Evolutionary conservation across 495 filamentous ascomycete species (phyloP).

Genomic region (Penicillium soppii): DNA sequence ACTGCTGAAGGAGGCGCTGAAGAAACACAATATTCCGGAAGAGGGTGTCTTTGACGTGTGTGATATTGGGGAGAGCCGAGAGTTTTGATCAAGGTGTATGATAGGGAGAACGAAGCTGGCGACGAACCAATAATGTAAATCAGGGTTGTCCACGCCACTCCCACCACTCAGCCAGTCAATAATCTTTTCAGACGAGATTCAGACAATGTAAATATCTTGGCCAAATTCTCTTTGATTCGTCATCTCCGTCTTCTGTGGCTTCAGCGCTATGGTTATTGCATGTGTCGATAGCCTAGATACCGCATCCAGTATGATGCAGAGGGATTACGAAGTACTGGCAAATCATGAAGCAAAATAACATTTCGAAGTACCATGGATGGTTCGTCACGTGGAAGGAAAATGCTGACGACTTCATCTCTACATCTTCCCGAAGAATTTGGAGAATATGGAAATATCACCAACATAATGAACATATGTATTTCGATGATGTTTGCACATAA

Average conservation of each 20-base stretch:
- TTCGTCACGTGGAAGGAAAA: neutral
- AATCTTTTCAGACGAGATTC: too few relatives aligned
- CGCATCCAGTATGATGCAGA: too few relatives aligned
- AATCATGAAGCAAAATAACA: neutral
- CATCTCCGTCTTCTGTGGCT: too few relatives aligned
- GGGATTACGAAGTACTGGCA: too few relatives aligned
- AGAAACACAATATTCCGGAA: conserved; percentile 64
- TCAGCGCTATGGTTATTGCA: too few relatives aligned
- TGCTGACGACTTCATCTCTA: neutral
- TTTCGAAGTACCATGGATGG: neutral
- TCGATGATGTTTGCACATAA: neutral
- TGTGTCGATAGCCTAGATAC: too few relatives aligned
- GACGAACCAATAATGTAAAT: neutral
- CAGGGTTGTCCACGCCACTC: too few relatives aligned
- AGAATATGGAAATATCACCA: neutral
- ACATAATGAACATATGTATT: neutral
- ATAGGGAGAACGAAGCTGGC: too few relatives aligned
- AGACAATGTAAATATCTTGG: too few relatives aligned
- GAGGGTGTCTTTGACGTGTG: conserved; percentile 84
- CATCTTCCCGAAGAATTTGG: neutral
- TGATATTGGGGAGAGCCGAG: conserved; percentile 82
- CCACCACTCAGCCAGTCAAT: too few relatives aligned
- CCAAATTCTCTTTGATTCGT: too few relatives aligned
- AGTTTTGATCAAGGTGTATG: conserved; percentile 59
- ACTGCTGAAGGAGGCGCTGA: conserved; percentile 74